Base-by-base conservation (phyloP, 805 yeast species). In the Grigorovia humatica region DNA sequence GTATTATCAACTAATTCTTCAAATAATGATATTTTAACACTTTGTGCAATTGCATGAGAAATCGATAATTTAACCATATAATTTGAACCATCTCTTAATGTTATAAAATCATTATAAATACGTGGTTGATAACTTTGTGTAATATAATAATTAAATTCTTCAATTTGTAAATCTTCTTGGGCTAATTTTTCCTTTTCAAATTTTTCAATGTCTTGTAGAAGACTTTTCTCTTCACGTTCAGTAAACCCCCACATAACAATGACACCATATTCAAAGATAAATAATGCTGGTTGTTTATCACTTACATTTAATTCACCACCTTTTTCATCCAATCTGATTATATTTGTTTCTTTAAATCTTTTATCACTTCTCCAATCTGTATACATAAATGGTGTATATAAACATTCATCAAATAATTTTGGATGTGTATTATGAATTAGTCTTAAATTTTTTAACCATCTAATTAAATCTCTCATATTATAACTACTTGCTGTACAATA, bases 1-100 rank as follows among this genome's bases (percentile, higher is more conserved):
- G 99, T 93, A 66, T 90, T 90, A 69, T 91, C 96, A 12, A 93
- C 96, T 59, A 93, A 76, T 66, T 91, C 98, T 68, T 93, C 99
- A 69, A 93, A 93, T 32, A 93, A 71, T 5, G 98, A 90, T 27
- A 93, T 91, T 69, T 93, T 93, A 41, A 88, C 98, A 32, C 95
- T 84, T 68, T 93, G 99, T 1, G 98, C 90, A 38, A 93, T 79
- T 0, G 98, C 98, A 70, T 91, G 97, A 1, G 97, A 88, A 11
- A 93, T 88, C 9, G 96, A 86, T 47, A 93, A 74, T 67, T 93
- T 93, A 51, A 88, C 73, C 96, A 91, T 87, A 65, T 90, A 90
- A 65, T 90, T 91, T 20, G 76, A 70, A 2, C 89, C 96, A 63
- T 91, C 98, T 57, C 96, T 76, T 46, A 93, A 71, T 0, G 98